Base-by-base conservation (phyloP, 2,329 filamentous ascomycete species). In the Penicillium sp. region DNA sequence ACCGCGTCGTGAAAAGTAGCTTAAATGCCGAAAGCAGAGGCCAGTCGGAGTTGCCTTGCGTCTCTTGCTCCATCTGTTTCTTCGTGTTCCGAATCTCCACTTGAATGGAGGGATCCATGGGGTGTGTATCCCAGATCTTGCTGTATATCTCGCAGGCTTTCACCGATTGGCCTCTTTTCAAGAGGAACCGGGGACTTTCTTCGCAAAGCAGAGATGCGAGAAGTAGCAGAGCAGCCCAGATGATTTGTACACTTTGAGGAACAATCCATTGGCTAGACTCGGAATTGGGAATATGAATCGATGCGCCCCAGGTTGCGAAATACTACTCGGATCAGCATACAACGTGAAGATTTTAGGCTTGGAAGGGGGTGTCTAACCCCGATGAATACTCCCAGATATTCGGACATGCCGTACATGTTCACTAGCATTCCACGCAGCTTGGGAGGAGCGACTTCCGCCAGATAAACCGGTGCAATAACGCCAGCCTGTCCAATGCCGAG, bases 391-490 rank as follows among this genome's bases (percentile, higher is more conserved):
- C 53, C 53, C n/a, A 56, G 25, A 15, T 56, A 56, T 25, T 51
- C 53, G 2, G 45, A 53, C 15, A 45, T 38, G 2, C 45, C 47
- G 37, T 50, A 58, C 8, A 49, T 32, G 9, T 41, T 41, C 4
- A 53, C 48, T 20, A 56, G 21, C 31, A 91, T 79, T 7, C 87
- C 87, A 30, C 83, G 79, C 55, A 83, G 76, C 10, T 74, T 68
- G 0, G 79, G 79, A 1, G 89, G 89, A 0, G 88, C 81, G 15
- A 94, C 77, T 64, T 95, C 90, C 33, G 86, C 87, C 56, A 96
- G 88, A 70, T 94, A 95, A 7, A 95, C 76, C 0, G 90, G 90
- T 1, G 90, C 87, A 18, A 94, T 84, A 16, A 95, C 89, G 1
- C 88, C 88, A 1, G 87, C 80, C 20, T 62, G 52, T 5, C 62